phyloP scores from a whole-genome alignment of 805 yeast species.

The Pichia membranifaciens region DNA sequence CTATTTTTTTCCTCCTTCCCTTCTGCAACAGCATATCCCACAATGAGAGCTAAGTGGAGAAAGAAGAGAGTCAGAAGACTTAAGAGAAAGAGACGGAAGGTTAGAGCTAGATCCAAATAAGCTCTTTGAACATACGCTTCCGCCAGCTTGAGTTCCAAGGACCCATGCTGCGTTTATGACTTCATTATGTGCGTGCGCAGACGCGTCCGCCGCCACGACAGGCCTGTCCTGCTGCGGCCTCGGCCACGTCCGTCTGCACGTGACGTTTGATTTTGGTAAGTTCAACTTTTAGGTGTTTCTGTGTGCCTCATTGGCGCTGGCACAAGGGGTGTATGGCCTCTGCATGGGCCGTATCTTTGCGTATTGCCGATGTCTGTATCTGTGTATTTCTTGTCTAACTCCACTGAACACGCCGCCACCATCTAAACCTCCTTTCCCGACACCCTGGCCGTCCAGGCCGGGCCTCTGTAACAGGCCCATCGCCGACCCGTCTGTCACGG shows the following conservation, averaged over 20 bases:
- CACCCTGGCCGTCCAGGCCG: too few species aligned
- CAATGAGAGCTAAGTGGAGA: slow-evolving; percentile 98
- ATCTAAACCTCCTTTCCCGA: too few species aligned
- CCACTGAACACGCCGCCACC: too few species aligned
- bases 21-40: slow-evolving; percentile 17
- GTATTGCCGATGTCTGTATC: too few species aligned
- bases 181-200: not conserved
- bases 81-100: slow-evolving; percentile 99
- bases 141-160: not conserved
- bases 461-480: too few species aligned
- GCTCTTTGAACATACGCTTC: slow-evolving; percentile 19
- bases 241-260: too few species aligned
- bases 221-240: too few species aligned
- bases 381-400: too few species aligned
- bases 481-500: too few species aligned
- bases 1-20: not conserved
- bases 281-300: not conserved
- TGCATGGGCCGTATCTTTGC: too few species aligned
- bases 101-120: slow-evolving; percentile 99
- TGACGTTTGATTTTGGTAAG: not conserved
- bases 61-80: slow-evolving; percentile 99
- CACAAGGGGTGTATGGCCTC: too few species aligned
- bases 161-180: not conserved
- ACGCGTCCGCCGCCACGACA: too few species aligned
- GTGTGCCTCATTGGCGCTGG: not conserved